Base-by-base conservation (phyloP, 176 grass and related monocot species). In the Oryza brachyantha region DNA sequence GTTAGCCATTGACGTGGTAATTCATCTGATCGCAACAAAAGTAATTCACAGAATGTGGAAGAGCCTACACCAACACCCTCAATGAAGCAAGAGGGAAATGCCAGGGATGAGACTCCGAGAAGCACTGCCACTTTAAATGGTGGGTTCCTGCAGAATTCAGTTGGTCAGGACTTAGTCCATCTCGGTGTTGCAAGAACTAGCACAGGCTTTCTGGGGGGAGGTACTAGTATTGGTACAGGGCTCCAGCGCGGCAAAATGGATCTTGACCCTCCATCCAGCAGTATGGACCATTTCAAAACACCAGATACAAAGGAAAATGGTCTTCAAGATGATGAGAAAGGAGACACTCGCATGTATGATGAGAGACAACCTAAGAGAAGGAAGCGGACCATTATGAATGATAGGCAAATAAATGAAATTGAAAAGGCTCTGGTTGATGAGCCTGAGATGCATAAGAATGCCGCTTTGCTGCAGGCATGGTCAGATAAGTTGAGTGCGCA, bases 301-400 rank as follows among this genome's bases (percentile, higher is more conserved):
- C 72, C 81, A 52, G 85, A 94, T 72, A 36, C 73, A 58, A 92
- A 94, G 82, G 92, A 94, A 86, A 81, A 38, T 83, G 66, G 68
- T 81, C 72, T 87, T 40, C 75, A 76, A 40, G 92, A 94, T 39
- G 92, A 97, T 13, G 93, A 92, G 64, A 92, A 87, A 88, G 79
- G 74, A 54, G 93, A 96, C 22, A 76, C 61, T 70, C 76, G 52
- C 50, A 74, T 82, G 29, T 83, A 89, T 54, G 86, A 93, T 63
- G 89, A 94, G 70, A 84, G 91, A 68, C 92, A 91, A 82, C 92
- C 84, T 66, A 93, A 89, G 70, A 98, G 89, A 83, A 90, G 92
- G 84, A 98, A 98, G 83, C 84, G 90, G 19, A 98, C 87, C 31
- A 87, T 98, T 59, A 94, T 98, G 95, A 94, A 94, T 72, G 92